Conservation (phyloP, 2,329 filamentous ascomycete species). For the Alternaria sp. region DNA sequence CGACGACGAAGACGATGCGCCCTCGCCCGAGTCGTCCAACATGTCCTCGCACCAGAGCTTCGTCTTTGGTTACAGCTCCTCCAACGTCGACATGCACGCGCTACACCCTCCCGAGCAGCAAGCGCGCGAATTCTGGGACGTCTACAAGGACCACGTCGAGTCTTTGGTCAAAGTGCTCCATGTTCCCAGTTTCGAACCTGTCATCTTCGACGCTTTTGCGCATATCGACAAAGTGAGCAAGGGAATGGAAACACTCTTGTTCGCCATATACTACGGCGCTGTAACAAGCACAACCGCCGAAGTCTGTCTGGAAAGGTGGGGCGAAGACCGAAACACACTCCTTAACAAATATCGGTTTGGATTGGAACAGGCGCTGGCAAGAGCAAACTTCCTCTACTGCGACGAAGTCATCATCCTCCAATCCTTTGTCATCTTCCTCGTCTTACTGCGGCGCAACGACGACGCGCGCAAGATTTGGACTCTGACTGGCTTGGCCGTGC, state of each 20-base stretch:
- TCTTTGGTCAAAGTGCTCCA: conserved; percentile 76
- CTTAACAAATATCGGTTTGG: conserved; percentile 68
- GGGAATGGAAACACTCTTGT: conserved; percentile 66
- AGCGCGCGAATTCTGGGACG: conserved; percentile 72
- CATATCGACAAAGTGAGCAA: conserved; percentile 67
- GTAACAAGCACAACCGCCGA: conserved; percentile 60
- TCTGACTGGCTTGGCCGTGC: conserved; percentile 64
- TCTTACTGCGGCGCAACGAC: conserved; percentile 62
- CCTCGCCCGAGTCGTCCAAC: conserved; percentile 48
- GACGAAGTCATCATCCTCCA: conserved; percentile 70
- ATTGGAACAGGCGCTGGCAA: conserved; percentile 69
- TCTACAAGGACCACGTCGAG: conserved; percentile 77
- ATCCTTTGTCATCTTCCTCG: conserved; percentile 68
- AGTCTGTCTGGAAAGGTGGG: conserved; percentile 59
- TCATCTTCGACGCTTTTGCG: conserved; percentile 68
- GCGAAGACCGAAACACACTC: conserved; percentile 60
- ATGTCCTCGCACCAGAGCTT: conserved; percentile 69
- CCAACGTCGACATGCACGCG: conserved; percentile 70
- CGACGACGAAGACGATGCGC: conserved; percentile 66
- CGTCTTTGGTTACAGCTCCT: conserved; percentile 75
- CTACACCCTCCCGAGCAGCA: conserved; percentile 71
- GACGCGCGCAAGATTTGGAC: conserved; percentile 65
- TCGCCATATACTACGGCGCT: conserved; percentile 68
- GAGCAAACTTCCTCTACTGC: conserved; percentile 69
- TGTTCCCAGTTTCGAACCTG: conserved; percentile 69